Evolutionary conservation across 352 stramenopile genomes (phyloP).

Genomic region (Pythium vanterpoolii): DNA sequence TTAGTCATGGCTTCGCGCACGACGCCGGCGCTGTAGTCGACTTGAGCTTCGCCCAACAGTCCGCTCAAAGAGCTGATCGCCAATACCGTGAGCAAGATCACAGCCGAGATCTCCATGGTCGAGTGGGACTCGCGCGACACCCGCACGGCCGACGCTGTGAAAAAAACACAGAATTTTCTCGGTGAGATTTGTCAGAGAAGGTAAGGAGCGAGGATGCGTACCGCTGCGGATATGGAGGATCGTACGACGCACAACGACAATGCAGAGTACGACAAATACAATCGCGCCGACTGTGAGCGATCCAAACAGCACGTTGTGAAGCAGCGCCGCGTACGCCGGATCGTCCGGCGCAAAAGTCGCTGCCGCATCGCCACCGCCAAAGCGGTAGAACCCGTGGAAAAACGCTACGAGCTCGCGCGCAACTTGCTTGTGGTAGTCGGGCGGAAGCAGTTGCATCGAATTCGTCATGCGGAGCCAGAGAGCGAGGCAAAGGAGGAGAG

Average conservation of each 20-base stretch:
- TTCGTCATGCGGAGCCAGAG: neutral
- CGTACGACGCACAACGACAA: slow-evolving; percentile 66
- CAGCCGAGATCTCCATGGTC: slow-evolving; percentile 63
- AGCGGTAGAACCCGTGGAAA: slow-evolving; percentile 83
- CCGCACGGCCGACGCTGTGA: slow-evolving; percentile 38
- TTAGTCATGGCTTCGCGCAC: slow-evolving; percentile 75
- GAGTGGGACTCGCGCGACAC: slow-evolving; percentile 39
- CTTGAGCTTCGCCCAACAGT: slow-evolving; percentile 70
- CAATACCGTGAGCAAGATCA: slow-evolving; percentile 68
- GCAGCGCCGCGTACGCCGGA: slow-evolving; percentile 51
- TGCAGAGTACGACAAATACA: slow-evolving; percentile 60
- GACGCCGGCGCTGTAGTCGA: slow-evolving; percentile 80
- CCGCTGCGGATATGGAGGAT: slow-evolving; percentile 68
- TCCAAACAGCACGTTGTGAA: slow-evolving; percentile 67
- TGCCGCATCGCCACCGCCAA: slow-evolving; percentile 37
- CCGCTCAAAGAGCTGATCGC: slow-evolving; percentile 68
- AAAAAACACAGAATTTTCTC: neutral
- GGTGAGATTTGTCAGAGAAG: neutral
- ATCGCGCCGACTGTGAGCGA: slow-evolving; percentile 58
- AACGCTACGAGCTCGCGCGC: slow-evolving; percentile 64
- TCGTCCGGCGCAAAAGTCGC: slow-evolving; percentile 56
- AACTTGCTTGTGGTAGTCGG: slow-evolving; percentile 68
- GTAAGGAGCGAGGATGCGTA: slow-evolving; percentile 10
- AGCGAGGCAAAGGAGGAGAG: neutral
- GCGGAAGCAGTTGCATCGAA: slow-evolving; percentile 50